Percentiles rank a stretch among this genome's conserved stretches.
Conservation (phyloP, 1,284 basidiomycete genomes). For the Phylloboletellus chloephorus region DNA sequence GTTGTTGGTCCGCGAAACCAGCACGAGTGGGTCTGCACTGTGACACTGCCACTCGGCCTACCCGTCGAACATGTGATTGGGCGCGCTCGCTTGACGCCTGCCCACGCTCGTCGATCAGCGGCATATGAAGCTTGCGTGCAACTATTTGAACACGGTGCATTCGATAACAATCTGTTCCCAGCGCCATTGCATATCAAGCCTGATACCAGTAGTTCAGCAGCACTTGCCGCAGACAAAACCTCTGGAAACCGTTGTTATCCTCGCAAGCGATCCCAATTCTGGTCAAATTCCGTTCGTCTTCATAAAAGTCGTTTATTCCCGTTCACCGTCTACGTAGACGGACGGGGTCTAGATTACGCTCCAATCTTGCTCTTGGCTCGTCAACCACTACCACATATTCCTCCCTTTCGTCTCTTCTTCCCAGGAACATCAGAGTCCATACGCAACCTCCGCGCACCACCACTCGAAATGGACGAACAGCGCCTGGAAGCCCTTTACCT, state of each 20-base stretch:
- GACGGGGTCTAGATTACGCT: constrained; percentile 35
- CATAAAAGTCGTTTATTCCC: constrained; percentile 45
- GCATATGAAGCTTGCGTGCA: constrained; percentile 51
- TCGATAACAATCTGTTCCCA: constrained; percentile 51
- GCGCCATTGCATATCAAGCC: constrained; percentile 15
- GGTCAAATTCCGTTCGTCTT: constrained; percentile 41
- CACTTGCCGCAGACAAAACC: constrained; percentile 26
- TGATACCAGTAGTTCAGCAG: constrained; percentile 8
- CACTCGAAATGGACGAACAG: constrained; percentile 45
- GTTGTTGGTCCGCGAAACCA: constrained; percentile 6
- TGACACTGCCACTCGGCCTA: constrained; percentile 42
- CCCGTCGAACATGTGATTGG: constrained; percentile 42
- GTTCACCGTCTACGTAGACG: constrained; percentile 43
- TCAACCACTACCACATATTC: constrained; percentile 54
- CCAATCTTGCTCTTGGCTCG: constrained; percentile 63
- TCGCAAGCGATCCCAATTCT: constrained; percentile 57
- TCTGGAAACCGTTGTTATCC: constrained; percentile 49
- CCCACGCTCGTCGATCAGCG: constrained; percentile 52
- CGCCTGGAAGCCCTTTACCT: constrained; percentile 45
- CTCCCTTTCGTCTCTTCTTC: constrained; percentile 54
- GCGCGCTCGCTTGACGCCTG: constrained; percentile 39
- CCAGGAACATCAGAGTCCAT: constrained; percentile 42
- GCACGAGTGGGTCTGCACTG: constrained; percentile 41
- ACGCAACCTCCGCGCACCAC: constrained; percentile 40
- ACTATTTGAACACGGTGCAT: constrained; percentile 44